Percentiles rank a stretch among this genome's conserved stretches.
These are phyloP conservation scores for Abrus precatorius DNA, from an alignment of 306 rosid genomes.

Conservation along the genomic window DNA sequence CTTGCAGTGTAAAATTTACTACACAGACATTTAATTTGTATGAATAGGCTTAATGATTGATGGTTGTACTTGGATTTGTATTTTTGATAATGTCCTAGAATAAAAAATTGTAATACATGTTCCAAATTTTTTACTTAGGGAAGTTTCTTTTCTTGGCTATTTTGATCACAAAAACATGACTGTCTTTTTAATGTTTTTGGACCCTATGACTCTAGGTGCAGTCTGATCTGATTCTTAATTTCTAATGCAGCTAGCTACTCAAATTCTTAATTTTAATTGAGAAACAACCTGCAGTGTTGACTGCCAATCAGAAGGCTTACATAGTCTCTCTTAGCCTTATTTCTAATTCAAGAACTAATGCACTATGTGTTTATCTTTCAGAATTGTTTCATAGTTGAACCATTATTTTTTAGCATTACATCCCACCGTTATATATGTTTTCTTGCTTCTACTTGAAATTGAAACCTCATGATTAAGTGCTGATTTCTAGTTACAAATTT, in stretches of 20 bases:
- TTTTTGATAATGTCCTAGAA: neutral
- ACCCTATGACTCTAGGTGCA: neutral
- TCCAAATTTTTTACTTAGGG: neutral
- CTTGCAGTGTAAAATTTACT: constrained; percentile 17
- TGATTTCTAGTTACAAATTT: constrained; percentile 48
- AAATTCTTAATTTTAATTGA: neutral
- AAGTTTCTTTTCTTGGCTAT: constrained; percentile 5
- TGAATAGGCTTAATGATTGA: constrained; percentile 3
- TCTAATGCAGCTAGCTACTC: constrained; percentile 3
- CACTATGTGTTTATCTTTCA: neutral
- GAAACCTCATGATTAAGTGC: constrained; percentile 13
- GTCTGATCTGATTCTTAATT: constrained; percentile 24
- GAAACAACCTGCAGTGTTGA: neutral
- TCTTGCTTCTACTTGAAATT: constrained; percentile 15
- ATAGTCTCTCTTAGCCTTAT: constrained; percentile 3
- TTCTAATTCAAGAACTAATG: constrained; percentile 27
- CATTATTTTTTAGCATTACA: constrained; percentile 3
- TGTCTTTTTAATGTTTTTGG: constrained; percentile 1
- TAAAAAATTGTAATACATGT: neutral
- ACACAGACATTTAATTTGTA: neutral
- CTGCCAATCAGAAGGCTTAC: neutral
- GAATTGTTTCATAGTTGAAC: neutral
- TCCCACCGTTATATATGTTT: neutral
- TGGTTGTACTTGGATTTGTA: neutral
- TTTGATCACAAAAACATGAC: neutral